phyloP scores from a whole-genome alignment of 345 rosid species.

The Erucastrum elatum region DNA sequence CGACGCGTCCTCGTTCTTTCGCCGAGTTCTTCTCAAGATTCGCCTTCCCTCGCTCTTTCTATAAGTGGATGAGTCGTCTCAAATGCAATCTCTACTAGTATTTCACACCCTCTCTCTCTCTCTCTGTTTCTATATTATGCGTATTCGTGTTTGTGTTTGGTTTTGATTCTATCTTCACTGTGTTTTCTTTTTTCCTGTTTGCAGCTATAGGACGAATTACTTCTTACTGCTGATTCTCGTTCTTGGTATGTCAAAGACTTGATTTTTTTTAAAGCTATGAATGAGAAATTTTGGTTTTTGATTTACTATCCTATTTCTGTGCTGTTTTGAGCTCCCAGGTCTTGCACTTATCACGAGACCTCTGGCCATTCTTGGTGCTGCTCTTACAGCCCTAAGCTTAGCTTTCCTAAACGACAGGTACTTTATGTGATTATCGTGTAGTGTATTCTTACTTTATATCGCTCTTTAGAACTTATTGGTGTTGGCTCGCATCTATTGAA shows the following conservation, averaged over 20 bases:
- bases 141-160: not conserved
- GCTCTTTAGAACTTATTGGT: not conserved
- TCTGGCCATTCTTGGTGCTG: slow-evolving; percentile 36
- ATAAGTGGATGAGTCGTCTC: slow-evolving; percentile 43
- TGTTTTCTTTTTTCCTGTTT: not conserved
- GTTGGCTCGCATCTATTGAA: too few species aligned
- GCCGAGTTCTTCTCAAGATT: slow-evolving; percentile 44
- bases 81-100: slow-evolving; percentile 47
- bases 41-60: slow-evolving; percentile 42
- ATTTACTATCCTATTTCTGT: not conserved
- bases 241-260: slow-evolving; percentile 28
- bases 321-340: slow-evolving; percentile 22
- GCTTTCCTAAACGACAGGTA: slow-evolving; percentile 45
- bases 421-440: not conserved
- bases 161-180: not conserved
- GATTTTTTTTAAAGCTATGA: not conserved
- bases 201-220: slow-evolving; percentile 44
- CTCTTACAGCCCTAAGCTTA: slow-evolving; percentile 40
- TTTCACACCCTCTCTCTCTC: not conserved
- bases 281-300: not conserved
- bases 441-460: not conserved
- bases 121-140: not conserved
- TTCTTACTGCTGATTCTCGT: slow-evolving; percentile 36
- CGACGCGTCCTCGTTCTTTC: slow-evolving; percentile 40
- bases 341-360: slow-evolving; percentile 41